Conservation (phyloP, 768 basidiomycete species). For the Phaffia australis region DNA sequence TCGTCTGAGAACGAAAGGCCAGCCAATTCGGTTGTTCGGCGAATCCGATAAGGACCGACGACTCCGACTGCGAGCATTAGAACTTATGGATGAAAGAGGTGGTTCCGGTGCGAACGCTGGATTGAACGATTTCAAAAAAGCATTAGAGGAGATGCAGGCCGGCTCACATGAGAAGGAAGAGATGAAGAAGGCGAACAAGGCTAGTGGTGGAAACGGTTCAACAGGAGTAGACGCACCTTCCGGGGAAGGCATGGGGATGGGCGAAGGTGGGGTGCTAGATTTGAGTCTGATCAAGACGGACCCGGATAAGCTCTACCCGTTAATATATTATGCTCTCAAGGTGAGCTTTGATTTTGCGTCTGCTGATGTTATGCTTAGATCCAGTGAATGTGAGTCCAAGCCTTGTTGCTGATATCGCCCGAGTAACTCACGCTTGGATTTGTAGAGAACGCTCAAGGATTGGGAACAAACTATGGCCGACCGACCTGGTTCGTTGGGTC, state of each 20-base stretch:
- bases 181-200: slow-evolving; percentile 35
- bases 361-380: neutral
- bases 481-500: slow-evolving; percentile 57
- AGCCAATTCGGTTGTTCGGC: slow-evolving; percentile 88
- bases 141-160: slow-evolving; percentile 47
- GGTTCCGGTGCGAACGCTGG: slow-evolving; percentile 44
- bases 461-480: slow-evolving; percentile 95
- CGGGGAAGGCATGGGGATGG: slow-evolving; percentile 30
- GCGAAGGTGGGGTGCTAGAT: slow-evolving; percentile 55
- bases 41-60: slow-evolving; percentile 91
- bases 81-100: slow-evolving; percentile 71
- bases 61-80: slow-evolving; percentile 77
- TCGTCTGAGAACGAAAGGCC: slow-evolving; percentile 77
- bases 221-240: slow-evolving; percentile 40
- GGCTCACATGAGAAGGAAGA: slow-evolving; percentile 41
- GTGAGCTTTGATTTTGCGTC: slow-evolving; percentile 27
- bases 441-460: slow-evolving; percentile 59
- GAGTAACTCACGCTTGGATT: neutral
- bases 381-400: neutral
- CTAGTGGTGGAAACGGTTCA: slow-evolving; percentile 26
- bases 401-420: neutral
- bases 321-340: slow-evolving; percentile 93
- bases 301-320: slow-evolving; percentile 87
- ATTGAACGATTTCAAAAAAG: slow-evolving; percentile 67
- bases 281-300: slow-evolving; percentile 72